A percentile compares a stretch with the other conserved stretches of the same genome.
These are phyloP conservation scores for Boletus coccyginus DNA, from an alignment of 768 basidiomycete genomes.

Conservation along the genomic window DNA sequence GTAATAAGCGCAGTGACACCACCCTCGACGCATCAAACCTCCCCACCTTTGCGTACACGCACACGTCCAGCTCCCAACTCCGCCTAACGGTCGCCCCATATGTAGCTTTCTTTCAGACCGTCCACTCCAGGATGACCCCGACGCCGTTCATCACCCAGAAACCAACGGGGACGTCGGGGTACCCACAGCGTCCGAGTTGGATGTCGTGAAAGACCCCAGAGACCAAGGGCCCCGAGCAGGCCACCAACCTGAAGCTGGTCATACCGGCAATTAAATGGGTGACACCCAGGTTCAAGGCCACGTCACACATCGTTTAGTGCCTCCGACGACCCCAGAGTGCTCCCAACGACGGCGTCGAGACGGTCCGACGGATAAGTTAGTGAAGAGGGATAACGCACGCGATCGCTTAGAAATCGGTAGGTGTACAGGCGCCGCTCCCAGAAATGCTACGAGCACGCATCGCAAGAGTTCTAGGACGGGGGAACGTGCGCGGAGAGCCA, in stretches of 20 bases:
- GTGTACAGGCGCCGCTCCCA: constrained; percentile 42
- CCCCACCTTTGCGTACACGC: constrained; percentile 23
- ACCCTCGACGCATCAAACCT: constrained; percentile 10
- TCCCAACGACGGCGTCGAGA: constrained; percentile 52
- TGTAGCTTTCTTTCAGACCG: constrained; percentile 40
- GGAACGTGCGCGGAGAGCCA: constrained; percentile 33
- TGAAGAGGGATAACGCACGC: constrained; percentile 44
- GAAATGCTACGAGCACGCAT: constrained; percentile 41
- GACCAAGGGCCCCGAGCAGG: constrained; percentile 51
- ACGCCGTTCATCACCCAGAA: constrained; percentile 61
- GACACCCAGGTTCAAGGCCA: constrained; percentile 49
- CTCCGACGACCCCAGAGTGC: constrained; percentile 63
- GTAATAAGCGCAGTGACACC: constrained; percentile 27
- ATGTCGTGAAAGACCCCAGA: constrained; percentile 59
- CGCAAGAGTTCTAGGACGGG: constrained; percentile 33
- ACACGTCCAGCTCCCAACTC: constrained; percentile 51
- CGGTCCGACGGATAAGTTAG: no score
- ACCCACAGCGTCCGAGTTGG: constrained; percentile 47
- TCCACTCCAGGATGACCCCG: constrained; percentile 49
- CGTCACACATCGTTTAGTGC: constrained; percentile 64
- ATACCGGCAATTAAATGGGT: constrained; percentile 40
- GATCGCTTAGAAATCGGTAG: constrained; percentile 42
- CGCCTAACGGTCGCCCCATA: constrained; percentile 45
- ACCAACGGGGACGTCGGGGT: constrained; percentile 37
- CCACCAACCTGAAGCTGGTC: constrained; percentile 51